These are phyloP conservation scores for Trametes polyzona DNA, from an alignment of 1,284 basidiomycete species.

Conservation along the genomic window DNA sequence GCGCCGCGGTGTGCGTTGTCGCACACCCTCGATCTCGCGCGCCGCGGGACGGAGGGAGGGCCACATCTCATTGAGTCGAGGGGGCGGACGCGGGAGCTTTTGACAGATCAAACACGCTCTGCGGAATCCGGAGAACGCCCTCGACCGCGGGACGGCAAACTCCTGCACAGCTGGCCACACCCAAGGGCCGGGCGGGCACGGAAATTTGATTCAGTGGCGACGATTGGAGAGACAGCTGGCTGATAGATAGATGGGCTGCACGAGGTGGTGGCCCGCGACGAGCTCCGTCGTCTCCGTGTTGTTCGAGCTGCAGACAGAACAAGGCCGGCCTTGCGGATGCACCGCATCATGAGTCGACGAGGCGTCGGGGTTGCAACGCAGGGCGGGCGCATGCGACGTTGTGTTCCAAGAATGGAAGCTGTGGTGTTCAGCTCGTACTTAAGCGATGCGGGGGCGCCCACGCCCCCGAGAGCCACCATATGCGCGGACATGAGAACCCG, in stretches of 20 bases:
- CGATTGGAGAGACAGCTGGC: conserved; percentile 15
- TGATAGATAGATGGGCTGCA: conserved; percentile 19
- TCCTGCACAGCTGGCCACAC: conserved; percentile 15
- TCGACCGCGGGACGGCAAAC: conserved; percentile 15
- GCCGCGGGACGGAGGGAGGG: background rate
- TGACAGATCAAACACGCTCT: conserved; percentile 20
- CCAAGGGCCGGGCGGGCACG: conserved; percentile 10
- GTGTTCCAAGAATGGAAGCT: conserved; percentile 14
- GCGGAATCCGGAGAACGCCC: conserved; percentile 9
- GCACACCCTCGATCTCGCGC: conserved; percentile 5
- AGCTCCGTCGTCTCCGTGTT: background rate
- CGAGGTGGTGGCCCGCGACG: background rate
- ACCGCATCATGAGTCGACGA: too few relatives aligned
- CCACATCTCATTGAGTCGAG: conserved; percentile 1
- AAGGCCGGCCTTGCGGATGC: too few relatives aligned
- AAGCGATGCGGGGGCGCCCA: conserved; percentile 14
- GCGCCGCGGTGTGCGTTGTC: background rate
- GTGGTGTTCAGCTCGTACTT: conserved; percentile 12
- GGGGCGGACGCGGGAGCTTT: conserved; percentile 6
- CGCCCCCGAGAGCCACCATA: conserved; percentile 10
- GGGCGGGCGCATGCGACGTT: background rate
- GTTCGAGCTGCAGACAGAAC: background rate
- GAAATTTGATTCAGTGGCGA: conserved; percentile 20
- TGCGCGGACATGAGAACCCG: conserved; percentile 13
- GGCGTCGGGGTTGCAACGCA: too few relatives aligned